Conservation (phyloP, 768 basidiomycete genomes). For the Pleurotus pulmonarius region DNA sequence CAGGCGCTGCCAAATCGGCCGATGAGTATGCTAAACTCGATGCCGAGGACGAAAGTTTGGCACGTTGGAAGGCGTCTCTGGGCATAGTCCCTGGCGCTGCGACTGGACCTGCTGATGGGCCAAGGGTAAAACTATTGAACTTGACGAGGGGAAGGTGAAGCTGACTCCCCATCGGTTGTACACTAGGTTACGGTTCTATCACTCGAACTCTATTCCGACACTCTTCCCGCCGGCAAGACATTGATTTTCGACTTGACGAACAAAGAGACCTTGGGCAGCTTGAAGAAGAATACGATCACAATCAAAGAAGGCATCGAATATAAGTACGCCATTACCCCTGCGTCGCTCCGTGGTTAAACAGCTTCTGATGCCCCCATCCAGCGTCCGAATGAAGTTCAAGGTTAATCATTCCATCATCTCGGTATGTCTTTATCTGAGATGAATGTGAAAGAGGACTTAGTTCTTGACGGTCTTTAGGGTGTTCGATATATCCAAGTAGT, state of each 20-base stretch:
- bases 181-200: slow-evolving; percentile 66
- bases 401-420: slow-evolving; percentile 90
- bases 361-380: slow-evolving; percentile 20
- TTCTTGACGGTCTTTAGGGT: slow-evolving; percentile 40
- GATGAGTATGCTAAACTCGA: slow-evolving; percentile 87
- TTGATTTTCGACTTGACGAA: slow-evolving; percentile 69
- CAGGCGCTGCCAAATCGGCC: slow-evolving; percentile 58
- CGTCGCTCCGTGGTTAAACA: slow-evolving; percentile 7
- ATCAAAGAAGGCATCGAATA: slow-evolving; percentile 90
- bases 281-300: slow-evolving; percentile 73
- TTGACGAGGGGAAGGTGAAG: background rate
- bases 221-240: slow-evolving; percentile 55
- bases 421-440: slow-evolving; percentile 33
- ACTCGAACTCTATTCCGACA: slow-evolving; percentile 77
- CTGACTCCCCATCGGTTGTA: slow-evolving; percentile 8
- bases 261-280: slow-evolving; percentile 36
- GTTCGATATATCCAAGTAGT: slow-evolving; percentile 88
- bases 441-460: background rate
- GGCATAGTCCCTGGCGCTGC: slow-evolving; percentile 65
- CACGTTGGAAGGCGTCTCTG: slow-evolving; percentile 93
- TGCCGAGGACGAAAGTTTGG: slow-evolving; percentile 87
- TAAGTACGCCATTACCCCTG: slow-evolving; percentile 49
- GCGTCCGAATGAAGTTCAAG: slow-evolving; percentile 78
- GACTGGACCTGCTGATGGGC: slow-evolving; percentile 38
- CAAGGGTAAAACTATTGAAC: slow-evolving; percentile 52